These are phyloP conservation scores for Pythium monospermum DNA, from an alignment of 352 stramenopile genomes.

Conservation along the genomic window DNA sequence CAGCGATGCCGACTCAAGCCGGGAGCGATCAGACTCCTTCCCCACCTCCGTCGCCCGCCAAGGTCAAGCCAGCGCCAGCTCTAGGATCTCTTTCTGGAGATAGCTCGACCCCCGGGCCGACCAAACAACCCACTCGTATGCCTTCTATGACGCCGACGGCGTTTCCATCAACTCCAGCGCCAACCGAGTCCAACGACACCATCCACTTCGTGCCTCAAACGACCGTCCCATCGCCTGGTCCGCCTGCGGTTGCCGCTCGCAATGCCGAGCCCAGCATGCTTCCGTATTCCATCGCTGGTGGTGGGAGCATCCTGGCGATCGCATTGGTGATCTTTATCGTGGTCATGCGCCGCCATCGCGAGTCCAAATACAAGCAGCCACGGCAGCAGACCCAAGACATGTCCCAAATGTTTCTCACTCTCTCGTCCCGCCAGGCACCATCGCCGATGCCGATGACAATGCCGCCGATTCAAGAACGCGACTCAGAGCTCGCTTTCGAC, in stretches of 20 bases:
- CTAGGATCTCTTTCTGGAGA: neutral
- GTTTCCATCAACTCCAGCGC: neutral
- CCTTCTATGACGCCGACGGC: neutral
- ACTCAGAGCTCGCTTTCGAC: neutral
- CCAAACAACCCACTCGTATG: neutral
- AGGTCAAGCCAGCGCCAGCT: neutral
- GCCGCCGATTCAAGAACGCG: neutral
- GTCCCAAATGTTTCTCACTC: conserved; percentile 23
- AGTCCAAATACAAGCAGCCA: conserved; percentile 14
- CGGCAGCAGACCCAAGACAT: conserved; percentile 17
- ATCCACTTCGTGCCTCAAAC: conserved; percentile 6
- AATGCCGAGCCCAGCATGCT: neutral
- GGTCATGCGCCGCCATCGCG: conserved; percentile 12
- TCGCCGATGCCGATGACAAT: no score
- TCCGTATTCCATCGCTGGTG: conserved; percentile 8
- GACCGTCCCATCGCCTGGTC: conserved; percentile 5
- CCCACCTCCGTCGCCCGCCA: neutral
- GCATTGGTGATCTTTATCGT: conserved; percentile 8
- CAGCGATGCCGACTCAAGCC: no score
- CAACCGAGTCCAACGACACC: conserved; percentile 7
- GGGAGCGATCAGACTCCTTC: no score
- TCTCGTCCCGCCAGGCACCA: neutral
- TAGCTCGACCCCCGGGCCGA: no score
- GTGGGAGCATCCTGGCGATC: conserved; percentile 6
- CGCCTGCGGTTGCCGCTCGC: neutral